Evolutionary conservation across 148 eudicot genomes (phyloP).

Genomic region (Bassia scoparia): DNA sequence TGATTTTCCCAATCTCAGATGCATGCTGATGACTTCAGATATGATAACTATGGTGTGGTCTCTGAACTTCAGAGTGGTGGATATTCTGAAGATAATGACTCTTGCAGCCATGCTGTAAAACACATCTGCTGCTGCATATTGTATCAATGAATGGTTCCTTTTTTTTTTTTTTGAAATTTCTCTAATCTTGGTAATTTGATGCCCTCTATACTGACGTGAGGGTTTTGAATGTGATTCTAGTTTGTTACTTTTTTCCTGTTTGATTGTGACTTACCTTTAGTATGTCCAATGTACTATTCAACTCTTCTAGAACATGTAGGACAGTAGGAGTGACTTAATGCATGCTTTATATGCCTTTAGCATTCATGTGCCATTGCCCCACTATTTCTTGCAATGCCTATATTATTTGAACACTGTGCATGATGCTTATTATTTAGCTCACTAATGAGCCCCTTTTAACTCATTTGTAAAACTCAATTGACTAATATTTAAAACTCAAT

Average conservation of each 20-base stretch:
- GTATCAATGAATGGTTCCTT: not conserved
- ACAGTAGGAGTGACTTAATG: no score
- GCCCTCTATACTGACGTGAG: not conserved
- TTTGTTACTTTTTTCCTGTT: not conserved
- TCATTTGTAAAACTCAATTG: no score
- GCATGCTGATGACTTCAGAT: slow-evolving; percentile 98
- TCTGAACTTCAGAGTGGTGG: slow-evolving; percentile 95
- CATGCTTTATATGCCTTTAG: no score
- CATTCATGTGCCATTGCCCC: no score
- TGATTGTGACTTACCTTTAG: not conserved
- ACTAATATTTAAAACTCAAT: no score
- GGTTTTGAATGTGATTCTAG: not conserved
- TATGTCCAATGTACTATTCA: not conserved
- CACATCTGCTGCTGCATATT: not conserved
- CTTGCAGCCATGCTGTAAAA: slow-evolving; percentile 97
- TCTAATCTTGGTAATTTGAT: slow-evolving; percentile 4
- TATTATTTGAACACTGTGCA: no score
- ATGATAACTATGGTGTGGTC: slow-evolving; percentile 70
- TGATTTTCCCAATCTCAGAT: slow-evolving; percentile 47
- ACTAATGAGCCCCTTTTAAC: no score
- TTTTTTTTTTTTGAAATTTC: not conserved
- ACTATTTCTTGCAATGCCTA: no score
- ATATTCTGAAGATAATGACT: slow-evolving; percentile 99
- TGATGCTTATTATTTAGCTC: no score
- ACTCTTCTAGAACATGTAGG: no score